phyloP scores from a whole-genome alignment of 139 green algal genomes.

The Auxenochlorella pyrenoidosa region DNA sequence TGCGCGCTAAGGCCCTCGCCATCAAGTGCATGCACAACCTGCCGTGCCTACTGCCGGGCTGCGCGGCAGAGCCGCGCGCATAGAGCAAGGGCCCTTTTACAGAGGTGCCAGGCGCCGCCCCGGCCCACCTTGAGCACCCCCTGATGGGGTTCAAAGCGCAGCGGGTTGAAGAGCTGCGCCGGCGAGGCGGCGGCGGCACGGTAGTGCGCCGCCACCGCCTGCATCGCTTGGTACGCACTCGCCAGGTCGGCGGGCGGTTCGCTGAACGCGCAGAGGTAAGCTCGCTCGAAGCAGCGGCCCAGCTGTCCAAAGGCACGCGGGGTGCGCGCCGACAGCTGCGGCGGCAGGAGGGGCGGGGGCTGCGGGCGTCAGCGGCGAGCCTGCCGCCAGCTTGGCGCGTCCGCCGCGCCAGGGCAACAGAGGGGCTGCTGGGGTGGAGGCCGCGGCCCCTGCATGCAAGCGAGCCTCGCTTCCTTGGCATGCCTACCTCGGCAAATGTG shows the following conservation, averaged over 20 bases:
- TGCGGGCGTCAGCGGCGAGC: no score
- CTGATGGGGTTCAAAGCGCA: not conserved
- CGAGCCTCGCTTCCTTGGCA: not conserved
- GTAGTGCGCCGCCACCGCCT: not conserved
- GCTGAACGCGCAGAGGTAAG: not conserved
- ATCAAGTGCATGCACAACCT: no score
- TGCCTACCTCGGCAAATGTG: not conserved
- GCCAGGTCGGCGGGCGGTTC: not conserved
- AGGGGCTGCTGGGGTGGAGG: no score
- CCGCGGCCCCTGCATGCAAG: not conserved
- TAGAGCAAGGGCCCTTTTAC: no score
- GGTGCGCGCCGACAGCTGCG: not conserved
- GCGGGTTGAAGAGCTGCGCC: not conserved
- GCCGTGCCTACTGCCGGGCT: no score
- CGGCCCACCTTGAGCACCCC: not conserved
- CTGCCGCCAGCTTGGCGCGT: no score
- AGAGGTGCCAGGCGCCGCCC: no score
- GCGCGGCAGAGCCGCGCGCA: no score
- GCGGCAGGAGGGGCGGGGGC: not conserved
- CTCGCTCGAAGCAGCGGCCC: not conserved
- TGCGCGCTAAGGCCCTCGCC: no score
- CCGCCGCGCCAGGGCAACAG: no score
- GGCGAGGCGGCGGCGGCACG: not conserved
- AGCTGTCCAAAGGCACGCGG: not conserved
- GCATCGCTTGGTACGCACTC: not conserved